Evolutionary conservation across 768 basidiomycete species (phyloP).

Genomic region (Nevesoporus exiguus): DNA sequence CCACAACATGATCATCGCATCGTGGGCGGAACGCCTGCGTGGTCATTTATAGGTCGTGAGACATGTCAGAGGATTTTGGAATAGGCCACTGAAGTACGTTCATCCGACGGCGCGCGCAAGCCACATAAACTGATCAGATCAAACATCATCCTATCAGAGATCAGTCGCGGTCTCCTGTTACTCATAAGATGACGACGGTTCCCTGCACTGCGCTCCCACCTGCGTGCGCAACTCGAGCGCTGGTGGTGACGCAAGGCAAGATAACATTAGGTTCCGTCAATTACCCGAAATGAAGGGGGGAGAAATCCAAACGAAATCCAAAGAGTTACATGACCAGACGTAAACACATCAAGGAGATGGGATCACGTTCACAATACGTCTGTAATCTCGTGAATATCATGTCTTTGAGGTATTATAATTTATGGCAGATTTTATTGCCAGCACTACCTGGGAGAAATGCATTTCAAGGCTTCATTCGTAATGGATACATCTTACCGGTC

Average conservation of each 20-base stretch:
- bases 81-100: background rate
- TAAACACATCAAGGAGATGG: conserved; percentile 11
- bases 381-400: background rate
- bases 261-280: conserved; percentile 8
- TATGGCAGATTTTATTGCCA: conserved; percentile 11
- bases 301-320: background rate
- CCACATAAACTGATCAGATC: conserved; percentile 4
- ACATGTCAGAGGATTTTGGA: background rate
- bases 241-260: conserved; percentile 13
- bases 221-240: background rate
- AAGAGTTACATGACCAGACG: conserved; percentile 22
- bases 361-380: background rate
- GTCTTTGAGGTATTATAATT: background rate
- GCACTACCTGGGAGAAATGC: conserved; percentile 9
- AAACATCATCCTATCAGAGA: background rate
- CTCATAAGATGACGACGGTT: background rate
- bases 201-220: background rate
- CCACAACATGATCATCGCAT: conserved; percentile 8
- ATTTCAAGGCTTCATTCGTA: conserved; percentile 9
- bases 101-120: background rate
- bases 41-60: conserved; percentile 8
- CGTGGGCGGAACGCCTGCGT: background rate
- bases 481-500: conserved; percentile 3
- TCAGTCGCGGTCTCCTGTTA: background rate
- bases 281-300: background rate